Evolutionary conservation across 805 yeast species (phyloP).

Genomic region (Saccharomycopsis sp.): DNA sequence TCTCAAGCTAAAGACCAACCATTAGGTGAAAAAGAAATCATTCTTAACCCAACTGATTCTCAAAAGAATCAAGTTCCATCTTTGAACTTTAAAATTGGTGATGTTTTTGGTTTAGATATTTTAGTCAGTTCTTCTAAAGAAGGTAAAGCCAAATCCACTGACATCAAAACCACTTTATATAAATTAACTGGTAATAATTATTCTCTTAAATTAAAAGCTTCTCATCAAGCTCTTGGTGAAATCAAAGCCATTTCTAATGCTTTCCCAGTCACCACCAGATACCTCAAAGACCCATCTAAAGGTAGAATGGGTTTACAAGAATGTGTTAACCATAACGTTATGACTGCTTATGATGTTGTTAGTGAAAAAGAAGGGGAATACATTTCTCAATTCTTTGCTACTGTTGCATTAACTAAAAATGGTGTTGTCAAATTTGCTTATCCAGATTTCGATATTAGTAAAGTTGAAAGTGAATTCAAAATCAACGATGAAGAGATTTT

Average conservation of each 20-base stretch:
- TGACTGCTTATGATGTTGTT: constrained; percentile 58
- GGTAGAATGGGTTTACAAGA: constrained; percentile 68
- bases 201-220: constrained; percentile 59
- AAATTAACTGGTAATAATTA: constrained; percentile 62
- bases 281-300: constrained; percentile 57
- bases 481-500: constrained; percentile 37
- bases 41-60: constrained; percentile 61
- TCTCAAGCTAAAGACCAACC: constrained; percentile 56
- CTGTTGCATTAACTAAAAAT: constrained; percentile 63
- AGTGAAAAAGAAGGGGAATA: constrained; percentile 56
- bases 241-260: constrained; percentile 54
- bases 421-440: constrained; percentile 58
- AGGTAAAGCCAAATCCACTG: constrained; percentile 49
- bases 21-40: constrained; percentile 68
- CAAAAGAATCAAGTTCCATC: constrained; percentile 57
- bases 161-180: constrained; percentile 57
- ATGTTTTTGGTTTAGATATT: constrained; percentile 69
- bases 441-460: constrained; percentile 38
- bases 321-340: constrained; percentile 55
- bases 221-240: constrained; percentile 56
- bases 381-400: constrained; percentile 65
- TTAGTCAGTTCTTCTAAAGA: constrained; percentile 52
- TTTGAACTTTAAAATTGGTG: constrained; percentile 58
- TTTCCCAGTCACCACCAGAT: constrained; percentile 61
- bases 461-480: constrained; percentile 46